Conservation (phyloP, 257 asterid species). For the Plectranthus barbatus region DNA sequence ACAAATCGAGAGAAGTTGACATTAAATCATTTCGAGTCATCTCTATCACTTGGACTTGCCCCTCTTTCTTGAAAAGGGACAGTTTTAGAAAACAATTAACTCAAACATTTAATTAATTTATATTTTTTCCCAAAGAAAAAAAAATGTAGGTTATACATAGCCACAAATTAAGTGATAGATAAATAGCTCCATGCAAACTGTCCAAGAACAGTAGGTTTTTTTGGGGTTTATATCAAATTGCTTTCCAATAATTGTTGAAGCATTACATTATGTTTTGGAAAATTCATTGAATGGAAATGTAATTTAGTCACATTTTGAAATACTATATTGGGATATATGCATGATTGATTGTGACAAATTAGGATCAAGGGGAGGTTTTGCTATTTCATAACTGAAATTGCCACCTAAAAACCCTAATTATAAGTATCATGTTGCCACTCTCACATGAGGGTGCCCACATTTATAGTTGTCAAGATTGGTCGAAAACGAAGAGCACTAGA, state of each 20-base stretch:
- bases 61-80: neutral
- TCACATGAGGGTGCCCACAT: slow-evolving; percentile 16
- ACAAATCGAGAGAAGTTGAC: neutral
- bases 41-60: too few species aligned
- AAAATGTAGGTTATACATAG: too few species aligned
- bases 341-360: slow-evolving; percentile 15
- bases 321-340: slow-evolving; percentile 5
- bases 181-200: slow-evolving; percentile 5
- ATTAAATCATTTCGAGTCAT: neutral
- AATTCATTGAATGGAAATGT: slow-evolving; percentile 15
- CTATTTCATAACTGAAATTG: neutral
- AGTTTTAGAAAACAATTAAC: neutral
- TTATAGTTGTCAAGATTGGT: neutral
- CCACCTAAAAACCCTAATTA: slow-evolving; percentile 16
- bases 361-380: slow-evolving; percentile 10
- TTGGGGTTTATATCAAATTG: neutral
- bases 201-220: neutral
- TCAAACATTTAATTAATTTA: neutral
- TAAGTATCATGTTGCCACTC: slow-evolving; percentile 5
- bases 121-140: neutral
- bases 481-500: neutral
- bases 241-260: neutral
- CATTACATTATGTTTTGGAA: neutral
- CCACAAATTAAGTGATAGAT: neutral
- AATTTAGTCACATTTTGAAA: slow-evolving; percentile 4